These are phyloP conservation scores for Oxytropis ochrocephala DNA, from an alignment of 306 rosid genomes.

Conservation along the genomic window DNA sequence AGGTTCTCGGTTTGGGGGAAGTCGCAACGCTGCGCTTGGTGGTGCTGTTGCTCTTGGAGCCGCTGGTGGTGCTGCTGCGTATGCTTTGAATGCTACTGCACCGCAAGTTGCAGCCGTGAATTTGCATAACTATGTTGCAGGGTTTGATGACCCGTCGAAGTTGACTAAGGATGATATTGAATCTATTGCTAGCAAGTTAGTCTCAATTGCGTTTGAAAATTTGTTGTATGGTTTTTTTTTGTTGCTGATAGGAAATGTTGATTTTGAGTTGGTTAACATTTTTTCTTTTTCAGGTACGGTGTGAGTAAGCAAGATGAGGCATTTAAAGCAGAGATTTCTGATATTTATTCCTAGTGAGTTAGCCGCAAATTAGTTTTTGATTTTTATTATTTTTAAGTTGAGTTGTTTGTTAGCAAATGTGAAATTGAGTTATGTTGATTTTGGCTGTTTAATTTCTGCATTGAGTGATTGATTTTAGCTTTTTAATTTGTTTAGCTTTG, in stretches of 20 bases:
- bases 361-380: background rate
- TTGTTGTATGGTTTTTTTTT: background rate
- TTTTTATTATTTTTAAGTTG: background rate
- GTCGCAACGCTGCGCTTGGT: constrained; percentile 55
- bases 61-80: constrained; percentile 67
- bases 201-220: background rate
- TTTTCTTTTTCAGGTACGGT: constrained; percentile 50
- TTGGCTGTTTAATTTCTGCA: background rate
- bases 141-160: constrained; percentile 51
- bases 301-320: constrained; percentile 90
- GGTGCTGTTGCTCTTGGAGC: constrained; percentile 84
- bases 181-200: constrained; percentile 70
- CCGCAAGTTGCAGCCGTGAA: constrained; percentile 86
- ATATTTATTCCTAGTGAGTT: constrained; percentile 64
- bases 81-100: constrained; percentile 61
- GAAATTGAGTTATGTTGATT: constrained; percentile 5
- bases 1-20: constrained; percentile 56
- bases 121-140: constrained; percentile 79
- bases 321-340: constrained; percentile 76
- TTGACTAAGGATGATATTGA: constrained; percentile 80
- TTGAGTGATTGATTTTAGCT: constrained; percentile 9
- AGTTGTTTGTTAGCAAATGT: background rate
- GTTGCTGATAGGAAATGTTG: background rate
- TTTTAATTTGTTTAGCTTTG: constrained; percentile 42
- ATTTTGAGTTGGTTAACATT: background rate